Base-by-base conservation (phyloP, 2,329 filamentous ascomycete genomes). In the Bipolaris victoriae region DNA sequence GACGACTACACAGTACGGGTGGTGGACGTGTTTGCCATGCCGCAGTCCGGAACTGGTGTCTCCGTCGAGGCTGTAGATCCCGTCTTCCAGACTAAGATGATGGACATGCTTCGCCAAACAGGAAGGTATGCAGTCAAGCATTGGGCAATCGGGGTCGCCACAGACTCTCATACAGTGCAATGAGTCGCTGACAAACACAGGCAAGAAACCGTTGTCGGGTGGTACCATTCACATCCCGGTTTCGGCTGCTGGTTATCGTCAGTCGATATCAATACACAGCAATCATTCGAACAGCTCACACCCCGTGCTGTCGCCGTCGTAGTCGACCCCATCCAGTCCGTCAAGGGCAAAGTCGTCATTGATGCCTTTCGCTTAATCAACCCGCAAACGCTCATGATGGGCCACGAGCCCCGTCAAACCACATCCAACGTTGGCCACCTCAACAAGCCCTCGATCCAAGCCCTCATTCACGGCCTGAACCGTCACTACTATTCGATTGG, bases 11-110 rank as follows among this genome's bases (percentile, higher is more conserved):
- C 95, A 58, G 95, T 99, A 62, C 90, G 94, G 67, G 95, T 99
- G 13, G 94, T 98, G 66, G 95, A 99, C 79, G 95, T 99, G 26
- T 99, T 99, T 79, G 95, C 95, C 59, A 99, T 99, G 95, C 95
- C 95, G 18, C 95, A 99, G 77, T 97, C 93, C 69, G 95, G 95
- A 80, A 99, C 95, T 1, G 95, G 95, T 68, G 95, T 99, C 68
- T 97, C 92, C 79, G 95, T 99, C 71, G 95, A 99, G 80, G 96
- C 95, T 49, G 95, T 99, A 63, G 95, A 99, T 76, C 92, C 93
- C 9, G 95, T 99, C 33, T 99, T 99, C 79, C 95, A 99, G 82
- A 97, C 92, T 73, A 99, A 97, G 85, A 99, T 99, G 95, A 99
- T 99, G 95, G 95, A 99, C 77, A 98, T 99, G 95, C 83, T 99